Conservation (phyloP, 1,284 basidiomycete genomes). For the Clitocybe nebularis region DNA sequence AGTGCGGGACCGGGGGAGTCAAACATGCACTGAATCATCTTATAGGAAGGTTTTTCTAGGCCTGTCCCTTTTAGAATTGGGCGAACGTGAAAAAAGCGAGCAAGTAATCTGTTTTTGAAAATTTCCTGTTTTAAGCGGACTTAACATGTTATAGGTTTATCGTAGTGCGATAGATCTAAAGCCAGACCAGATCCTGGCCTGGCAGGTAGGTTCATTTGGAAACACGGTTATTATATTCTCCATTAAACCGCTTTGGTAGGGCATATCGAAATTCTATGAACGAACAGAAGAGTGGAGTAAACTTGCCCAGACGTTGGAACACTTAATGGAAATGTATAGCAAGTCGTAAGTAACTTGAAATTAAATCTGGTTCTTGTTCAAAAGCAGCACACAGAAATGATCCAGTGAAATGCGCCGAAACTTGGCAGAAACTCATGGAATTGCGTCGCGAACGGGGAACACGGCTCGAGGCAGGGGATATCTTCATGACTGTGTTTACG, state of each 20-base stretch:
- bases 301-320: slow-evolving; percentile 49
- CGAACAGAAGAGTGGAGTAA: slow-evolving; percentile 58
- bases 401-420: slow-evolving; percentile 74
- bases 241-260: slow-evolving; percentile 36
- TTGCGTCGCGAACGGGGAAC: slow-evolving; percentile 60
- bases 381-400: slow-evolving; percentile 80
- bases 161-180: slow-evolving; percentile 65
- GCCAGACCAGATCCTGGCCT: slow-evolving; percentile 66
- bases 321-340: slow-evolving; percentile 50
- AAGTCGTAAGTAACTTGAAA: slow-evolving; percentile 64
- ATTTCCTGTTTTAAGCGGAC: slow-evolving; percentile 4
- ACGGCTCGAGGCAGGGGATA: slow-evolving; percentile 45
- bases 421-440: slow-evolving; percentile 74
- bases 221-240: neutral
- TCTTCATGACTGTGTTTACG: slow-evolving; percentile 5
- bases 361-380: no score
- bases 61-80: slow-evolving; percentile 71
- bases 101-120: slow-evolving; percentile 52
- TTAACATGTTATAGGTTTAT: slow-evolving; percentile 55
- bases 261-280: slow-evolving; percentile 74
- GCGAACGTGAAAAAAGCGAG: slow-evolving; percentile 71
- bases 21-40: slow-evolving; percentile 3
- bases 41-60: slow-evolving; percentile 80
- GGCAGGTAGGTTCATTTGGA: slow-evolving; percentile 54
- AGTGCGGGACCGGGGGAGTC: slow-evolving; percentile 25